These are phyloP conservation scores for Hippophae rhamnoides DNA, from an alignment of 306 rosid genomes.

Conservation along the genomic window DNA sequence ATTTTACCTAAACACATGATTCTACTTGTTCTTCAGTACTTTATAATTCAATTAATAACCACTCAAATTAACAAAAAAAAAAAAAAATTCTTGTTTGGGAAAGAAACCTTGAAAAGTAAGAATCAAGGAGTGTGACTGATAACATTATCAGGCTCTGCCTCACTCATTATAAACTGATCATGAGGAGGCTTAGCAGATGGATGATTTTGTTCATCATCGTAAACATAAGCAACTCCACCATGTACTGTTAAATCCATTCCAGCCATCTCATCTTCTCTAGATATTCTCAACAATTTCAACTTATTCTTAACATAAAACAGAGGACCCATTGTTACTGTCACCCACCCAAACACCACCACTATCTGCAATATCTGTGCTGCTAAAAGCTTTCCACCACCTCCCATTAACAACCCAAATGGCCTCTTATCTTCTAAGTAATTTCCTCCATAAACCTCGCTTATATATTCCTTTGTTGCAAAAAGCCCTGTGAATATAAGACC, in stretches of 20 bases:
- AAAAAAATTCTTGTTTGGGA: no score
- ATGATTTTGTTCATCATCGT: conserved; percentile 28
- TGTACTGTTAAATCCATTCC: conserved; percentile 73
- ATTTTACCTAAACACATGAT: no score
- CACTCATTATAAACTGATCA: conserved; percentile 18
- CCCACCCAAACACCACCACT: conserved; percentile 57
- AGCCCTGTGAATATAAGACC: conserved; percentile 62
- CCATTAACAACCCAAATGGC: conserved; percentile 56
- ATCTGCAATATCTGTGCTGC: conserved; percentile 56
- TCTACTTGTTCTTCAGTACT: no score
- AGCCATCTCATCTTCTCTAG: conserved; percentile 47
- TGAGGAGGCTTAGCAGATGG: conserved; percentile 6
- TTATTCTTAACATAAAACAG: conserved; percentile 44
- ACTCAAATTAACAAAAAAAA: no score
- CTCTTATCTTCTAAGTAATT: conserved; percentile 6
- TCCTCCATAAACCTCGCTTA: conserved; percentile 35
- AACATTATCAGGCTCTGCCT: conserved; percentile 16
- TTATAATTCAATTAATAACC: no score
- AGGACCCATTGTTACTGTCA: conserved; percentile 62
- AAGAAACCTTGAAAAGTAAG: no score
- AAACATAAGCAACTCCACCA: conserved; percentile 76
- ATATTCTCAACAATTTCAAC: conserved; percentile 47
- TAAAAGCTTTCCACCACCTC: conserved; percentile 52
- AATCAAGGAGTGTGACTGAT: neutral
- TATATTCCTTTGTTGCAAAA: conserved; percentile 43